These are phyloP conservation scores for Arachnopeziza araneosa DNA, from an alignment of 2,329 filamentous ascomycete genomes.

Conservation along the genomic window DNA sequence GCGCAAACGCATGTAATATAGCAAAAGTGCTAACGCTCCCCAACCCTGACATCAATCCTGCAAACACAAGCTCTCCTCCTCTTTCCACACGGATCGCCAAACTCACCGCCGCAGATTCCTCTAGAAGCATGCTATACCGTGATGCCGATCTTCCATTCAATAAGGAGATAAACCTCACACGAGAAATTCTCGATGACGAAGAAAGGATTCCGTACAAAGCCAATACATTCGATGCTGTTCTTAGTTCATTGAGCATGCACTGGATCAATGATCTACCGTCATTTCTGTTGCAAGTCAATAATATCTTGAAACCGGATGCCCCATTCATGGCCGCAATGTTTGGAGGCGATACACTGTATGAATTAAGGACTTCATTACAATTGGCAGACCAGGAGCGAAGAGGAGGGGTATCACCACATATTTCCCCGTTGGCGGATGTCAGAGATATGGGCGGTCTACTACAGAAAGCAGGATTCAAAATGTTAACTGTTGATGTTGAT, in stretches of 20 bases:
- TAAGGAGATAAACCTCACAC: conserved; percentile 61
- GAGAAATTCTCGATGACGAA: conserved; percentile 68
- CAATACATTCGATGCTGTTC: conserved; percentile 78
- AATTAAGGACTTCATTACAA: conserved; percentile 88
- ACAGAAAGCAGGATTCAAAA: conserved; percentile 83
- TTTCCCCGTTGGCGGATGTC: conserved; percentile 88
- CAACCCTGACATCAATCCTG: conserved; percentile 56
- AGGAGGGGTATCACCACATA: conserved; percentile 86
- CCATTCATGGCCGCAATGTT: conserved; percentile 97
- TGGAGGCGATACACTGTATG: conserved; percentile 88
- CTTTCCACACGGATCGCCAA: conserved; percentile 66
- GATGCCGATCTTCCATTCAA: conserved; percentile 75
- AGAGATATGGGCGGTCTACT: conserved; percentile 84
- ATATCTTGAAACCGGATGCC: conserved; percentile 78
- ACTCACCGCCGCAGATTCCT: conserved; percentile 78
- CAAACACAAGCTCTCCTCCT: conserved; percentile 52
- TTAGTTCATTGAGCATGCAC: conserved; percentile 85
- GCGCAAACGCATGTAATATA: conserved; percentile 93
- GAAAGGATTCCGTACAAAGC: conserved; percentile 72
- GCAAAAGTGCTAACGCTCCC: conserved; percentile 71
- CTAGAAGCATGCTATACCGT: conserved; percentile 69
- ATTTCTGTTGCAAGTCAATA: conserved; percentile 77
- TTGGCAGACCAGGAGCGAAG: conserved; percentile 84
- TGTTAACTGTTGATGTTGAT: conserved; percentile 94
- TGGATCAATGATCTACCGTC: conserved; percentile 97